These are phyloP conservation scores for Primulina tabacum DNA, from an alignment of 257 asterid genomes.

Conservation along the genomic window DNA sequence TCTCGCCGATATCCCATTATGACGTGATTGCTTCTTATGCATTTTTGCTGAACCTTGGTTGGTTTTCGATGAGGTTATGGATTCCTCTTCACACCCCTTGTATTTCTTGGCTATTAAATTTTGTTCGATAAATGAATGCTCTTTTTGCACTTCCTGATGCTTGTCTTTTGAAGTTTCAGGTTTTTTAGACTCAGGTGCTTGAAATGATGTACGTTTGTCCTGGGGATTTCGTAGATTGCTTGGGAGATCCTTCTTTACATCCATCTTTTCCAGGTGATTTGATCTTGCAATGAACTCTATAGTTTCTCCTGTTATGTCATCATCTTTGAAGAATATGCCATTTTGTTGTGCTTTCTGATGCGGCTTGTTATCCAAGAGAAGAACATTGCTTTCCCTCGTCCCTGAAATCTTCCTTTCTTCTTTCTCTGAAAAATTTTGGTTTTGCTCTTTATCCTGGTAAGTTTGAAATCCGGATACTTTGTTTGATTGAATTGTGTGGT, in stretches of 20 bases:
- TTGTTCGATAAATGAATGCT: conserved; percentile 40
- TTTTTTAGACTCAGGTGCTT: conserved; percentile 30
- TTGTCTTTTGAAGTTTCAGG: conserved; percentile 35
- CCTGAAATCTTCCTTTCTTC: conserved; percentile 29
- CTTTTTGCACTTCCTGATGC: conserved; percentile 33
- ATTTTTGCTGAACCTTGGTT: conserved; percentile 32
- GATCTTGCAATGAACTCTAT: conserved; percentile 27
- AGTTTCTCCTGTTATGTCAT: conserved; percentile 29
- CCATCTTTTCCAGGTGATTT: conserved; percentile 34
- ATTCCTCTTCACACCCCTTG: conserved; percentile 38
- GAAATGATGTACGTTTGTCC: conserved; percentile 28
- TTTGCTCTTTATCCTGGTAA: conserved; percentile 34
- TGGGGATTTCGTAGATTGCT: conserved; percentile 33
- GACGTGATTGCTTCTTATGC: conserved; percentile 39
- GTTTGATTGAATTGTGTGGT: conserved; percentile 23
- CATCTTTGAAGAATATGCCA: conserved; percentile 26
- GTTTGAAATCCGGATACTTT: conserved; percentile 29
- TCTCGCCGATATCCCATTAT: conserved; percentile 31
- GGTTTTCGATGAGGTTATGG: conserved; percentile 35
- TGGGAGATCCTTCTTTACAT: conserved; percentile 26
- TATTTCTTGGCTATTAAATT: conserved; percentile 34
- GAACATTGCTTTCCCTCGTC: conserved; percentile 23
- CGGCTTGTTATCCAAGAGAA: conserved; percentile 19
- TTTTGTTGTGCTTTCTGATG: conserved; percentile 36
- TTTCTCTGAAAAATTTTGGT: conserved; percentile 26